Evolutionary conservation across 352 stramenopile species (phyloP).

Genomic region (Globisporangium barbulae): DNA sequence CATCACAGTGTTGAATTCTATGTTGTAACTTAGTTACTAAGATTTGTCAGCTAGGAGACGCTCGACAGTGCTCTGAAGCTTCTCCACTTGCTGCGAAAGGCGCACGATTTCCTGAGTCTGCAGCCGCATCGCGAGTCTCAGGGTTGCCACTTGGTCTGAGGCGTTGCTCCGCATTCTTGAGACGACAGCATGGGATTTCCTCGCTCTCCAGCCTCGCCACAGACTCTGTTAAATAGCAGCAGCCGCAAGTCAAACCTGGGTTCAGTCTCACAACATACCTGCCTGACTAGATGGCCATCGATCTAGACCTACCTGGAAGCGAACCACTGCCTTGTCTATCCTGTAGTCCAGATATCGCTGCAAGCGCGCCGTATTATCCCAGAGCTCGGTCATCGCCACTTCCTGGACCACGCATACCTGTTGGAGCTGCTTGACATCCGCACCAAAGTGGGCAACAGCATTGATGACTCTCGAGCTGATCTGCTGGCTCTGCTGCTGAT

Average conservation of each 20-base stretch:
- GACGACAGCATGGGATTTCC: not conserved
- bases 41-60: conserved; percentile 19
- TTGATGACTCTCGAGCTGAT: conserved; percentile 4
- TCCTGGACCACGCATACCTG: conserved; percentile 47
- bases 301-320: conserved; percentile 21
- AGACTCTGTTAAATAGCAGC: conserved; percentile 9
- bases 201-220: conserved; percentile 13
- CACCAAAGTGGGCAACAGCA: conserved; percentile 11
- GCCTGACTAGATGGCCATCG: no score
- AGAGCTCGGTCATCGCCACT: conserved; percentile 27
- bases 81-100: conserved; percentile 25
- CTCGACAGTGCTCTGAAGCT: conserved; percentile 23
- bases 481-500: conserved; percentile 1
- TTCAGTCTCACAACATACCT: not conserved
- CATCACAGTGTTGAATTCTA: not conserved
- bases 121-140: conserved; percentile 21
- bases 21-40: not conserved
- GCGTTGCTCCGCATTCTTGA: not conserved
- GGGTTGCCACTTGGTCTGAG: conserved; percentile 6
- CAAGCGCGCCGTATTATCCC: conserved; percentile 16
- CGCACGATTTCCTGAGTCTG: conserved; percentile 28
- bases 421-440: conserved; percentile 43
- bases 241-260: not conserved
- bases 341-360: conserved; percentile 16
- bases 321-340: conserved; percentile 13